Conservation (phyloP, 2,329 filamentous ascomycete genomes). For the Capronia americana region DNA sequence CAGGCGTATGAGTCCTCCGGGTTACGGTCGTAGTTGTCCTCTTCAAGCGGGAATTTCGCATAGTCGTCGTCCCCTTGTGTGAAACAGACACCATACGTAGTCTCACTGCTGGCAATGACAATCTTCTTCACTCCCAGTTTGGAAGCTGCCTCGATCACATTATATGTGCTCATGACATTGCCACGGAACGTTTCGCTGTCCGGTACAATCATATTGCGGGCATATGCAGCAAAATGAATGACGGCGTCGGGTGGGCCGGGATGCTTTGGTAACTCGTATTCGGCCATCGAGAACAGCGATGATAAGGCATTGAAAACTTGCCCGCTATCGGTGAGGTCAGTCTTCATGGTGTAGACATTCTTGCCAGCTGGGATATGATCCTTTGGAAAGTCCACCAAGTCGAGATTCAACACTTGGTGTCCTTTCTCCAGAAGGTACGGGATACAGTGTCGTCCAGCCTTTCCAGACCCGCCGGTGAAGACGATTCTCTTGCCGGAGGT, state of each 20-base stretch:
- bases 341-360: constrained; percentile 61
- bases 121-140: constrained; percentile 68
- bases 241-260: constrained; percentile 62
- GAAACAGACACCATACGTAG: constrained; percentile 68
- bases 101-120: constrained; percentile 65
- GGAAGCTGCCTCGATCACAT: constrained; percentile 67
- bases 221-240: constrained; percentile 67
- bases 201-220: constrained; percentile 66
- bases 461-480: constrained; percentile 63
- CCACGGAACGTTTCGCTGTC: constrained; percentile 65
- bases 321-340: constrained; percentile 61
- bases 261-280: constrained; percentile 53
- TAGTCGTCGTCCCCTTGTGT: constrained; percentile 65
- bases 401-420: constrained; percentile 63
- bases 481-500: constrained; percentile 51
- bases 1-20: constrained; percentile 68
- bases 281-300: constrained; percentile 62
- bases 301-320: constrained; percentile 64
- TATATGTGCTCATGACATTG: constrained; percentile 65
- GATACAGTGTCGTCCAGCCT: constrained; percentile 63
- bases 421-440: constrained; percentile 58
- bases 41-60: constrained; percentile 64
- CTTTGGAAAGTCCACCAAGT: constrained; percentile 53
- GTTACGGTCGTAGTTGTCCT: constrained; percentile 62
- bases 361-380: constrained; percentile 46